Conservation (phyloP, 306 rosid species). For the Citrullus mucosospermus region DNA sequence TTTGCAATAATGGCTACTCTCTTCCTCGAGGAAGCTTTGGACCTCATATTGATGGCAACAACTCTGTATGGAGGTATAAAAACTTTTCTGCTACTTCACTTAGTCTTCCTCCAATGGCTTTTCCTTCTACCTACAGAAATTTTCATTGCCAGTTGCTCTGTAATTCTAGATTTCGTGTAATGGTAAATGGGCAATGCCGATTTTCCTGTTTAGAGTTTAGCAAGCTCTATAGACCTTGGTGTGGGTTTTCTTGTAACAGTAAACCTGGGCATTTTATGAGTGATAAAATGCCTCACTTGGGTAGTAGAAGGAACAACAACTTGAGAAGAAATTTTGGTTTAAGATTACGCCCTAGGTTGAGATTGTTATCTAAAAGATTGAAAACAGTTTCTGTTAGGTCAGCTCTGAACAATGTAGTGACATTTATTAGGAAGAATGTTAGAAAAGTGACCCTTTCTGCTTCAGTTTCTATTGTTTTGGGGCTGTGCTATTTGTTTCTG, state of each 20-base stretch:
- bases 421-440: conserved; percentile 46
- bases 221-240: conserved; percentile 25
- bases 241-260: conserved; percentile 30
- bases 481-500: conserved; percentile 53
- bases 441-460: conserved; percentile 41
- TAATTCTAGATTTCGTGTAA: conserved; percentile 19
- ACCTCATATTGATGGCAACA: conserved; percentile 21
- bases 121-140: conserved; percentile 13
- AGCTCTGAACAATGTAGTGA: conserved; percentile 31
- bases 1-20: conserved; percentile 38
- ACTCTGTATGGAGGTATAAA: conserved; percentile 27
- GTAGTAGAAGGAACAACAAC: conserved; percentile 23
- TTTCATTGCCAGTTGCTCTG: conserved; percentile 24
- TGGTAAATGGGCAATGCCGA: conserved; percentile 18
- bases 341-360: conserved; percentile 70
- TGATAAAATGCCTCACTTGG: conserved; percentile 30
- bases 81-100: conserved; percentile 27
- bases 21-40: conserved; percentile 16
- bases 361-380: conserved; percentile 47
- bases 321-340: conserved; percentile 48
- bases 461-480: conserved; percentile 43
- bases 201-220: conserved; percentile 22
- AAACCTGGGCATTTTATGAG: conserved; percentile 35
- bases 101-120: conserved; percentile 22
- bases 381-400: conserved; percentile 43